Evolutionary conservation across 768 basidiomycete species (phyloP).

Genomic region (Phylloporus sp.): DNA sequence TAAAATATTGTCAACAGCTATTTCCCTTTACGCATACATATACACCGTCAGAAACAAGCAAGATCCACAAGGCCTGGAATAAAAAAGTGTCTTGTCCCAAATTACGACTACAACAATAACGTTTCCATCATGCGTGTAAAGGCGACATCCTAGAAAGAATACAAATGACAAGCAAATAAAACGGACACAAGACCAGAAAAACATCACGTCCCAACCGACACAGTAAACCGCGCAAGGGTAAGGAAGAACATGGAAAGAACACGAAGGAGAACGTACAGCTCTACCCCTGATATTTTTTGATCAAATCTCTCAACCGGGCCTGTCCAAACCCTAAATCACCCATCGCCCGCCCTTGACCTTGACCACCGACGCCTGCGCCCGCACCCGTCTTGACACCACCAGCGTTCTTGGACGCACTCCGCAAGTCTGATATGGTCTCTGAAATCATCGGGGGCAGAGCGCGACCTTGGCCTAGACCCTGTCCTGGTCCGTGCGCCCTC

Average conservation of each 20-base stretch:
- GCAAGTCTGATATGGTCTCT: conserved; percentile 26
- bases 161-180: neutral
- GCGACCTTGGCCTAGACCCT: conserved; percentile 14
- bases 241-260: neutral
- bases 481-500: conserved; percentile 17
- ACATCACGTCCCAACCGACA: neutral
- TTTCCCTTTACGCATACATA: too few relatives aligned
- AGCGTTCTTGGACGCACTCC: conserved; percentile 8
- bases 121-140: conserved; percentile 1
- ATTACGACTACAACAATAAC: conserved; percentile 9
- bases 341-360: conserved; percentile 13
- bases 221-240: neutral
- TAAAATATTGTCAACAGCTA: too few relatives aligned
- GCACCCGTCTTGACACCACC: conserved; percentile 4
- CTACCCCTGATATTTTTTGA: conserved; percentile 71
- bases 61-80: too few relatives aligned
- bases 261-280: neutral
- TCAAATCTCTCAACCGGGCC: conserved; percentile 70
- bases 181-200: neutral
- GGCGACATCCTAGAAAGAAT: neutral
- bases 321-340: conserved; percentile 71
- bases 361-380: neutral
- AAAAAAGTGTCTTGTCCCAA: neutral
- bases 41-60: too few relatives aligned
- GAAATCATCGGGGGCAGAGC: conserved; percentile 33